Conservation (phyloP, 2,329 filamentous ascomycete species). For the Diaporthe humulicola region DNA sequence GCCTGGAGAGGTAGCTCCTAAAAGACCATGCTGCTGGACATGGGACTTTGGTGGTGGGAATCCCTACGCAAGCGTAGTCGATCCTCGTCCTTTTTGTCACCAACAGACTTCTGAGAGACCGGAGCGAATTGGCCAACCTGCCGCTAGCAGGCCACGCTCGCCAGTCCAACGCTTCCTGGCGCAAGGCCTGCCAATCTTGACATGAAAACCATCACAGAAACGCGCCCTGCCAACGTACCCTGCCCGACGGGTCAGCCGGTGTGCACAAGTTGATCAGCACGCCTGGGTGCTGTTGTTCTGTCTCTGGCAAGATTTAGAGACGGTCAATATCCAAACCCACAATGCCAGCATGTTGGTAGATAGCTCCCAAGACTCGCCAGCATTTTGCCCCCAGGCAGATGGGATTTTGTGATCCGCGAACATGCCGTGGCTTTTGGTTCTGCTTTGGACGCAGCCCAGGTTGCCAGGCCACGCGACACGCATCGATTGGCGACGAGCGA, state of each 20-base stretch:
- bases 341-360: neutral
- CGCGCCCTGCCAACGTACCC: too few relatives aligned
- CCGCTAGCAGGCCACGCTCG: neutral
- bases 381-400: neutral
- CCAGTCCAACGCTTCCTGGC: neutral
- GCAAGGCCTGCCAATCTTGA: neutral
- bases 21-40: neutral
- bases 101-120: neutral
- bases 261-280: neutral
- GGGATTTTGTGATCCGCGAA: neutral
- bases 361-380: neutral
- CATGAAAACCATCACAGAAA: neutral
- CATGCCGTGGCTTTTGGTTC: neutral
- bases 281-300: neutral
- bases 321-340: neutral
- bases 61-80: neutral
- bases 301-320: neutral
- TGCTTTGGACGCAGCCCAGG: neutral
- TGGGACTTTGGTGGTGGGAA: neutral
- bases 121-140: neutral
- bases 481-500: neutral
- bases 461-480: neutral
- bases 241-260: neutral
- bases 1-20: constrained; percentile 2
- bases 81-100: constrained; percentile 9